Evolutionary conservation across 1,139 yeast genomes (phyloP), one percentile per base, ranked within the genome.

Genomic region (Candida freyschussii): DNA sequence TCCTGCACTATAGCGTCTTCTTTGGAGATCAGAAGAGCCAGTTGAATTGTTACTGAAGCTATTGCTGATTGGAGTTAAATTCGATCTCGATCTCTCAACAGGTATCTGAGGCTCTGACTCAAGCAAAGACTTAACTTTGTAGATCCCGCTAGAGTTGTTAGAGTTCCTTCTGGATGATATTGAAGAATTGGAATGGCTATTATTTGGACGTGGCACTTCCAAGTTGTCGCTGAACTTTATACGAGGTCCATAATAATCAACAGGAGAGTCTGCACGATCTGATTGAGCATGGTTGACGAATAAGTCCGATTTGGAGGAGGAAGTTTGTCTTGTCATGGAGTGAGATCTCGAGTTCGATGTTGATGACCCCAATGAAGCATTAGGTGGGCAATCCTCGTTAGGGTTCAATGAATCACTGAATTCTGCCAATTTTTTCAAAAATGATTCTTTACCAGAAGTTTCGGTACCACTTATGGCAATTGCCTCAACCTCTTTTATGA

Each of bases 91-190:
- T 21, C 43, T 37, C 17, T 36, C 29, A 12, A 39, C 29, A 3
- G 21, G 16, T 10, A 17, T 17, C 12, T 24, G 23, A 11, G 42
- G 26, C 11, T 37, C 39, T 10, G 27, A 33, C 29, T 46, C 52
- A 19, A 61, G 42, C 27, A 61, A 36, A 3, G 65, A 60, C 38
- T 53, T 59, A 10, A 62, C 63, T 32, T 57, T 57, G 36, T 62
- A 60, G 7, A 59, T 47, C 5, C 49, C 40, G 13, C 37, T 32
- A 9, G 42, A 33, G 17, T 31, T 30, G 20, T 27, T 34, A 1
- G 50, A 44, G 27, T 40, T 40, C 17, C 50, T 29, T 34, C 50
- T 43, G 11, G 50, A 39, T 6, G 24, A 18, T 19, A 34, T 30
- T 11, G 29, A 21, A 3, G 37, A 20, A 9, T 24, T 27, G 11